A percentile compares a stretch with the other conserved stretches of the same genome.
Evolutionary conservation across 2,329 filamentous ascomycete species (phyloP).

Genomic region (Zopfia rhizophila): DNA sequence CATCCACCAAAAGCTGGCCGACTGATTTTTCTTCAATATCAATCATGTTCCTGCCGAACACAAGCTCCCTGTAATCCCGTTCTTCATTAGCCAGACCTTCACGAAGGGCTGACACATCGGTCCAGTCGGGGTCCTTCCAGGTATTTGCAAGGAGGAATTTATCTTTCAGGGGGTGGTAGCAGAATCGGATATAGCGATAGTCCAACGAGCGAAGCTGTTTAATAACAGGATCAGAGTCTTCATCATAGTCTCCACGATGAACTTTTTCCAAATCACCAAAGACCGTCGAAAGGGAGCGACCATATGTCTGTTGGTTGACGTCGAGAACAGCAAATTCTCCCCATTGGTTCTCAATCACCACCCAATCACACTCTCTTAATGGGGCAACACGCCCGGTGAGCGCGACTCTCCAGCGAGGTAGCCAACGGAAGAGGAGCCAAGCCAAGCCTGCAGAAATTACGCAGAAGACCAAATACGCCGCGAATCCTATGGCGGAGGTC

Average conservation of each 20-base stretch:
- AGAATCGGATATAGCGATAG: slow-evolving; percentile 94
- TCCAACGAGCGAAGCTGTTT: slow-evolving; percentile 80
- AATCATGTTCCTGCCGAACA: slow-evolving; percentile 91
- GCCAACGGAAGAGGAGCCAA: slow-evolving; percentile 88
- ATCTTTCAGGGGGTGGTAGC: slow-evolving; percentile 88
- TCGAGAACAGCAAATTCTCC: slow-evolving; percentile 85
- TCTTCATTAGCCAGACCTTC: slow-evolving; percentile 88
- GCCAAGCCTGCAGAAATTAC: slow-evolving; percentile 77
- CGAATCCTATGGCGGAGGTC: slow-evolving; percentile 76
- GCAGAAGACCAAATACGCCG: slow-evolving; percentile 76
- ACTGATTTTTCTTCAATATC: slow-evolving; percentile 92
- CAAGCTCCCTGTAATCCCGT: slow-evolving; percentile 80
- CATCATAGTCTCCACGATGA: slow-evolving; percentile 74
- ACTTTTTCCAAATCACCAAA: slow-evolving; percentile 75
- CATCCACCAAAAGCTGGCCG: slow-evolving; percentile 85
- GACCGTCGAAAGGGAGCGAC: slow-evolving; percentile 71
- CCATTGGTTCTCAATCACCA: slow-evolving; percentile 98
- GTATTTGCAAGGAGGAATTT: slow-evolving; percentile 87
- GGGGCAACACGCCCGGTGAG: slow-evolving; percentile 76
- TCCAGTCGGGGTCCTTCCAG: slow-evolving; percentile 96
- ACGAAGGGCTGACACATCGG: slow-evolving; percentile 77
- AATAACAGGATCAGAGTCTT: slow-evolving; percentile 80
- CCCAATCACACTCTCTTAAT: slow-evolving; percentile 84
- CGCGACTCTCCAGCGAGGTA: slow-evolving; percentile 85
- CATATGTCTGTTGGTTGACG: slow-evolving; percentile 69